Percentiles rank a stretch among this genome's conserved stretches.
These are phyloP conservation scores for Quercus rubra DNA, from an alignment of 306 rosid genomes.

Conservation along the genomic window DNA sequence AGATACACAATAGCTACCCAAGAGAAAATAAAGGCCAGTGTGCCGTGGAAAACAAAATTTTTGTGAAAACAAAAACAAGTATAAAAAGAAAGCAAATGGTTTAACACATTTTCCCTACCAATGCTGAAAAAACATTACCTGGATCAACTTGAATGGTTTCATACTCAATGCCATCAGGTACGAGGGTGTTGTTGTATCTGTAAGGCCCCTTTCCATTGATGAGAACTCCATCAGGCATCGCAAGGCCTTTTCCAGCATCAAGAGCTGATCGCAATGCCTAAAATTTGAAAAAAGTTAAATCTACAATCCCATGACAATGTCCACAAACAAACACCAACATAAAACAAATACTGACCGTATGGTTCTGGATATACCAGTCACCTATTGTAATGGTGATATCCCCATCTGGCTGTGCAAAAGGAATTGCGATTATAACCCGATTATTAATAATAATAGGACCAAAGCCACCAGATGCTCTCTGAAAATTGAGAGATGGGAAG, in stretches of 20 bases:
- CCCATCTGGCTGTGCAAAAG: conserved; percentile 67
- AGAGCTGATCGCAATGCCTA: conserved; percentile 64
- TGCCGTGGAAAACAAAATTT: neutral
- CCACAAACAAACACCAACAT: neutral
- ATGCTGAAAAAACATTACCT: conserved; percentile 36
- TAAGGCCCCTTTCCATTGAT: conserved; percentile 95
- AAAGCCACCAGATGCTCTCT: conserved; percentile 90
- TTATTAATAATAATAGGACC: conserved; percentile 71
- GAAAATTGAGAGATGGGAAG: conserved; percentile 72
- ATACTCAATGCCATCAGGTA: conserved; percentile 52
- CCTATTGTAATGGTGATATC: conserved; percentile 71
- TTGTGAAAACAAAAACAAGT: neutral
- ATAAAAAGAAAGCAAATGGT: neutral
- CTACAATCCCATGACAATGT: neutral
- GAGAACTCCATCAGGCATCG: conserved; percentile 90
- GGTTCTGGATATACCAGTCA: conserved; percentile 73
- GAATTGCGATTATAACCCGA: conserved; percentile 50
- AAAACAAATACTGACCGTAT: conserved; percentile 49
- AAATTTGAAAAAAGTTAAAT: neutral
- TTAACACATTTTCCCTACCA: neutral
- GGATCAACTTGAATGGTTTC: conserved; percentile 68
- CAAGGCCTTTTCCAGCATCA: conserved; percentile 66
- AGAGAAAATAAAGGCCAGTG: neutral
- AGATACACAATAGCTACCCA: neutral
- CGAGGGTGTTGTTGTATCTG: conserved; percentile 72